A percentile compares a stretch with the other conserved stretches of the same genome.
phyloP scores from a whole-genome alignment of 2,329 filamentous ascomycete species.

The Cladophialophora carrionii region DNA sequence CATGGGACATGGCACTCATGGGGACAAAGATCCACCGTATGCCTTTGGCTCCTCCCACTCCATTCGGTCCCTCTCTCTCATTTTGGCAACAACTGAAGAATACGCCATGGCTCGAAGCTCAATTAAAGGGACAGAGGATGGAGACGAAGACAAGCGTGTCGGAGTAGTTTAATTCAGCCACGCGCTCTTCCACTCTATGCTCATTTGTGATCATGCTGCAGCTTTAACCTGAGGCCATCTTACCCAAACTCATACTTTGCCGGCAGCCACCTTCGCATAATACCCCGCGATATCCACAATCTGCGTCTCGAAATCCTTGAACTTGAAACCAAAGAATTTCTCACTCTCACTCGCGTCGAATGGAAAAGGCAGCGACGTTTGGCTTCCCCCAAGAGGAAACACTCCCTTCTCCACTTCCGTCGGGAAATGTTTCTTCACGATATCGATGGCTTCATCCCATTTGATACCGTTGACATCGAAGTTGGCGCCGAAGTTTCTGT shows the following conservation, averaged over 20 bases:
- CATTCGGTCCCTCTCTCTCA: not conserved
- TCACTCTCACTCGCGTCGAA: conserved; percentile 48
- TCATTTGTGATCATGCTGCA: not conserved
- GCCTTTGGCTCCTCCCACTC: not conserved
- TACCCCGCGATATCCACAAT: conserved; percentile 36
- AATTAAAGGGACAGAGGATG: not conserved
- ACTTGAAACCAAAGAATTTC: conserved; percentile 49
- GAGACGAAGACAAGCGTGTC: not conserved
- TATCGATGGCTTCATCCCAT: conserved; percentile 51
- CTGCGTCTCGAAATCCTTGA: conserved; percentile 45
- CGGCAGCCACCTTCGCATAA: conserved; percentile 25
- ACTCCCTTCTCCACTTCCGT: conserved; percentile 45
- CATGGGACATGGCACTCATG: not conserved
- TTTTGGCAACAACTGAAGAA: not conserved
- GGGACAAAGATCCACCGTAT: not conserved
- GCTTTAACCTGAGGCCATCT: not conserved
- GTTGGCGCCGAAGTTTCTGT: conserved; percentile 32
- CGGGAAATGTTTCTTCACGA: conserved; percentile 49
- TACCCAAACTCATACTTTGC: not conserved
- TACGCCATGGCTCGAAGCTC: not conserved
- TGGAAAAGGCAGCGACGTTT: conserved; percentile 58
- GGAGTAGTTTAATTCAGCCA: not conserved
- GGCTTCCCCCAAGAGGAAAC: conserved; percentile 57
- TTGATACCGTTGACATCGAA: conserved; percentile 19
- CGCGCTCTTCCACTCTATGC: not conserved